Evolutionary conservation across 805 yeast genomes (phyloP).

Genomic region (Candida nitratophila): DNA sequence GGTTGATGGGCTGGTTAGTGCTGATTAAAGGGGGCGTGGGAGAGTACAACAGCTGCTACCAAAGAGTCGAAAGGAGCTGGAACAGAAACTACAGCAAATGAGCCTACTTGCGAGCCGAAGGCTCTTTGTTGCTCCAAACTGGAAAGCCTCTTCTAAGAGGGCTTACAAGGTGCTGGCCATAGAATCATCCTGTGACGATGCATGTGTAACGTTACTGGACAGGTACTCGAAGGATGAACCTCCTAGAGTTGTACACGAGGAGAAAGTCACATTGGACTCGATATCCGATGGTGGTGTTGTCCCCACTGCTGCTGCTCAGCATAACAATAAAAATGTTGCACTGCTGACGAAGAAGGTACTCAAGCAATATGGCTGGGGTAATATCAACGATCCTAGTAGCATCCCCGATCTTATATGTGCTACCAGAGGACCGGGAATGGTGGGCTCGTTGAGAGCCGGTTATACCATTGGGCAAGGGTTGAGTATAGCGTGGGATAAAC

Average conservation of each 20-base stretch:
- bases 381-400: constrained; percentile 14
- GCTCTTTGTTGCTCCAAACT: no score
- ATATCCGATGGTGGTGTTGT: constrained; percentile 71
- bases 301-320: constrained; percentile 77
- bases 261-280: constrained; percentile 62
- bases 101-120: no score
- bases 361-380: constrained; percentile 23
- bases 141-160: constrained; percentile 1
- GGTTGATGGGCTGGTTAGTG: no score
- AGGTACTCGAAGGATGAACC: constrained; percentile 30
- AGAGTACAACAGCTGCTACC: no score
- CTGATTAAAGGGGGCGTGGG: no score
- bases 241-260: constrained; percentile 50
- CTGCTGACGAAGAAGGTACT: constrained; percentile 41
- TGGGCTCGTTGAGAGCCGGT: constrained; percentile 79
- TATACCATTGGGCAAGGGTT: constrained; percentile 82
- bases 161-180: constrained; percentile 69
- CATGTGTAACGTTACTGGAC: constrained; percentile 77
- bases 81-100: no score
- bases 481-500: constrained; percentile 67
- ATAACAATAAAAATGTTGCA: constrained; percentile 61
- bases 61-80: no score
- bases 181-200: constrained; percentile 93
- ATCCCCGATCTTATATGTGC: constrained; percentile 75
- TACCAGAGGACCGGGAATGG: constrained; percentile 96